phyloP scores from a whole-genome alignment of 805 yeast species.

The Grigorovia humatica region DNA sequence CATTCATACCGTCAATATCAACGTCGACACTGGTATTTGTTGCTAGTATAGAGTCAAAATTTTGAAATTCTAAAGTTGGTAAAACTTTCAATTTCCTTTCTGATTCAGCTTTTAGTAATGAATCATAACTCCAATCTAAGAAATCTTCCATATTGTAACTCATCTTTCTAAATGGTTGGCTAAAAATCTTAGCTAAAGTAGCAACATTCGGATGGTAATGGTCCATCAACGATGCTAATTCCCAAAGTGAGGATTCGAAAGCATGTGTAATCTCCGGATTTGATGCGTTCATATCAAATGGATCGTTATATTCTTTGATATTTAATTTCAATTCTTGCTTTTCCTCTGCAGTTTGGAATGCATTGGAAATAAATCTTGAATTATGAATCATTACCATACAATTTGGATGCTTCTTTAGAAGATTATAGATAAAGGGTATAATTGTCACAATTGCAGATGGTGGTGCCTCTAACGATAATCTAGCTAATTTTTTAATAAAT shows the following conservation, averaged over 20 bases:
- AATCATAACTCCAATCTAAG: constrained; percentile 76
- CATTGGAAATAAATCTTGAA: constrained; percentile 22
- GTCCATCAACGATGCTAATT: constrained; percentile 60
- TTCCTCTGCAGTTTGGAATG: constrained; percentile 20
- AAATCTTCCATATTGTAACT: constrained; percentile 89
- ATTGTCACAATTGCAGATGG: constrained; percentile 83
- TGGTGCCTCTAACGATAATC: constrained; percentile 65
- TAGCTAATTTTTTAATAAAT: constrained; percentile 71
- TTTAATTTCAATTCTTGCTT: constrained; percentile 15
- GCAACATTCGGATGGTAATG: constrained; percentile 97
- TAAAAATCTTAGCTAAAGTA: constrained; percentile 75
- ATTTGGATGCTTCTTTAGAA: constrained; percentile 83
- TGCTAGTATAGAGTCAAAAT: constrained; percentile 12
- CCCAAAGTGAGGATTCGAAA: constrained; percentile 85
- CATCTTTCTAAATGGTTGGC: constrained; percentile 83
- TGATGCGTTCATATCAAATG: constrained; percentile 49
- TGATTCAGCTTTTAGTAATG: constrained; percentile 53
- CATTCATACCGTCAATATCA: constrained; percentile 1
- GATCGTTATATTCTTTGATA: constrained; percentile 40
- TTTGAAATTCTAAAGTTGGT: constrained; percentile 70
- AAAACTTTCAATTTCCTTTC: constrained; percentile 56
- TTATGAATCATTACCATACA: constrained; percentile 82
- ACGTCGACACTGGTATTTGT: background rate
- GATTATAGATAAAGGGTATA: constrained; percentile 85
- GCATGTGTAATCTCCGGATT: constrained; percentile 80